A percentile compares a stretch with the other conserved stretches of the same genome.
Evolutionary conservation across 2,329 filamentous ascomycete genomes (phyloP).

Genomic region (Blumeria hordei): DNA sequence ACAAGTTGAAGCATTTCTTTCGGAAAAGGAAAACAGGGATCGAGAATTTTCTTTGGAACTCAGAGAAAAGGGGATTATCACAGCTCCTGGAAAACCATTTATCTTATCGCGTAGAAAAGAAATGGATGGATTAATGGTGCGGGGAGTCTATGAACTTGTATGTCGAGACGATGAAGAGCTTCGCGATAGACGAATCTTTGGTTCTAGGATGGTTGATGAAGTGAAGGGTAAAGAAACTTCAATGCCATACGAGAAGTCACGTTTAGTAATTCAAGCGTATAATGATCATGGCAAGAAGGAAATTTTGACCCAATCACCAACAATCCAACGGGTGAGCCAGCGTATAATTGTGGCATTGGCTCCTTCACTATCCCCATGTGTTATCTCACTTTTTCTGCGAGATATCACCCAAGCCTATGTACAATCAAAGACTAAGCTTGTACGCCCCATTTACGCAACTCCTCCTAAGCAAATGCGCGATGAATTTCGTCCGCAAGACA

Average conservation of each 20-base stretch:
- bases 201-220: neutral
- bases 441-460: neutral
- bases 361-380: neutral
- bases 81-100: neutral
- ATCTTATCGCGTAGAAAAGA: neutral
- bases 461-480: neutral
- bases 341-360: neutral
- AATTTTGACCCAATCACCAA: neutral
- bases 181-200: neutral
- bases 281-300: neutral
- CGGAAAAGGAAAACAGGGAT: neutral
- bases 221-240: neutral
- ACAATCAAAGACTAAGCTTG: neutral
- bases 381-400: neutral
- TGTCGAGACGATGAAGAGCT: neutral
- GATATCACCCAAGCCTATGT: neutral
- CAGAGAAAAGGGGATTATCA: neutral
- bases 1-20: neutral
- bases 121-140: neutral
- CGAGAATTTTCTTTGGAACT: neutral
- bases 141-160: neutral
- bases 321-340: neutral
- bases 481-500: neutral
- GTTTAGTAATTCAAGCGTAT: slow-evolving; percentile 1
- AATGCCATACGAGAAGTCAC: neutral